Evolutionary conservation across 139 green algal species (phyloP).

Genomic region (Chlamydomonas sphaeroides): DNA sequence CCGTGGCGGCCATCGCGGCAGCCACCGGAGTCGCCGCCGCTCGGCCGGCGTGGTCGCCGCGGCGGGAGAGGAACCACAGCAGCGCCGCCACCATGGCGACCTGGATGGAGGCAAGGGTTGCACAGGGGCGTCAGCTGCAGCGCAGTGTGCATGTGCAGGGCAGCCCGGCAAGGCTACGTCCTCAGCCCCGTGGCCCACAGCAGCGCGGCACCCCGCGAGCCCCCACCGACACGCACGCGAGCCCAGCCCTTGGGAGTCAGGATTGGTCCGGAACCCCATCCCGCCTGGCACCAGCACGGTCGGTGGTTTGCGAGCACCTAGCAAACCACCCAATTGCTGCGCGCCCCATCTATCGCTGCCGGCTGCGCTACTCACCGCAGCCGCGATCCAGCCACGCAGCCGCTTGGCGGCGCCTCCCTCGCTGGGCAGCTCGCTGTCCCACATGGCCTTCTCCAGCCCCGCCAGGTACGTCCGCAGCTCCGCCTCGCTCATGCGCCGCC

Average conservation of each 20-base stretch:
- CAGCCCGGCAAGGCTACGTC: too few relatives aligned
- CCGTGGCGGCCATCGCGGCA: too few relatives aligned
- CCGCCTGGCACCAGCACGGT: too few relatives aligned
- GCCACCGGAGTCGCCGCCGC: too few relatives aligned
- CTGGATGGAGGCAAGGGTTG: not conserved
- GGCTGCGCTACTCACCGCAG: not conserved
- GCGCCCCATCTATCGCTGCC: not conserved
- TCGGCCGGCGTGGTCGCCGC: not conserved
- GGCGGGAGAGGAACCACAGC: not conserved
- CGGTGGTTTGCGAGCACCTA: too few relatives aligned
- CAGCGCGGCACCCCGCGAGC: not conserved
- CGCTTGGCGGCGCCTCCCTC: too few relatives aligned
- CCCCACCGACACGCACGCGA: too few relatives aligned
- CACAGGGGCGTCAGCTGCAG: not conserved
- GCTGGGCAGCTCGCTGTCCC: conserved; percentile 43
- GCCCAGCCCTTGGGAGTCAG: too few relatives aligned
- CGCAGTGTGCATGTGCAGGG: too few relatives aligned
- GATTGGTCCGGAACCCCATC: too few relatives aligned
- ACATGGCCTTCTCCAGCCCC: conserved; percentile 47
- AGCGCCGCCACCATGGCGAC: not conserved
- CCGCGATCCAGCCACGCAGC: too few relatives aligned
- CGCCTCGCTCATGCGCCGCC: conserved; percentile 4
- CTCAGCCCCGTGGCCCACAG: not conserved
- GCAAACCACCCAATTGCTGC: too few relatives aligned
- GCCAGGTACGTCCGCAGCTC: conserved; percentile 29